Conservation (phyloP, 352 stramenopile genomes). For the Globisporangium middletonii region DNA sequence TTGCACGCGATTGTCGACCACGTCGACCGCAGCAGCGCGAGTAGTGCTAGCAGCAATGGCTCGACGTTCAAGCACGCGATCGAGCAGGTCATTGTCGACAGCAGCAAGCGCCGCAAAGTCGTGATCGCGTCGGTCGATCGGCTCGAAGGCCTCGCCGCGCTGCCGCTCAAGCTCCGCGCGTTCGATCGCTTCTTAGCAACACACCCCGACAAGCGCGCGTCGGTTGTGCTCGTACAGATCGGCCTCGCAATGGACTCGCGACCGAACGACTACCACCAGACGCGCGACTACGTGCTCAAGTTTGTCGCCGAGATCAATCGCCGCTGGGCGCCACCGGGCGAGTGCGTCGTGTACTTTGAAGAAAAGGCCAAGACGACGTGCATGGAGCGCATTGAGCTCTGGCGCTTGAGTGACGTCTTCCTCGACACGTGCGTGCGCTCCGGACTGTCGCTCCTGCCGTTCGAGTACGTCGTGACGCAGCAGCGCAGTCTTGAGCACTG, state of each 20-base stretch:
- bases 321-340: constrained; percentile 46
- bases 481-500: constrained; percentile 39
- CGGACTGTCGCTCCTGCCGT: constrained; percentile 65
- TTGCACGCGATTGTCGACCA: constrained; percentile 60
- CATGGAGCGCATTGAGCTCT: constrained; percentile 62
- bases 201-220: constrained; percentile 60
- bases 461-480: constrained; percentile 73
- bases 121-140: constrained; percentile 91
- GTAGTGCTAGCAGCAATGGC: constrained; percentile 19
- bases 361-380: constrained; percentile 63
- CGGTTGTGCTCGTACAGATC: constrained; percentile 77
- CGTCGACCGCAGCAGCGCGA: constrained; percentile 30
- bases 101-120: constrained; percentile 31
- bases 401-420: constrained; percentile 63
- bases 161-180: constrained; percentile 95
- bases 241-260: constrained; percentile 64
- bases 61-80: constrained; percentile 28
- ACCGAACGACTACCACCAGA: constrained; percentile 92
- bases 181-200: constrained; percentile 94
- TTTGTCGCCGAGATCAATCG: constrained; percentile 92
- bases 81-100: constrained; percentile 28
- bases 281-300: constrained; percentile 84
- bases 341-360: constrained; percentile 68
- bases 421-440: constrained; percentile 63
- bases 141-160: constrained; percentile 93